Conservation (phyloP, 2,329 filamentous ascomycete genomes). For the Colletotrichum paranaense region DNA sequence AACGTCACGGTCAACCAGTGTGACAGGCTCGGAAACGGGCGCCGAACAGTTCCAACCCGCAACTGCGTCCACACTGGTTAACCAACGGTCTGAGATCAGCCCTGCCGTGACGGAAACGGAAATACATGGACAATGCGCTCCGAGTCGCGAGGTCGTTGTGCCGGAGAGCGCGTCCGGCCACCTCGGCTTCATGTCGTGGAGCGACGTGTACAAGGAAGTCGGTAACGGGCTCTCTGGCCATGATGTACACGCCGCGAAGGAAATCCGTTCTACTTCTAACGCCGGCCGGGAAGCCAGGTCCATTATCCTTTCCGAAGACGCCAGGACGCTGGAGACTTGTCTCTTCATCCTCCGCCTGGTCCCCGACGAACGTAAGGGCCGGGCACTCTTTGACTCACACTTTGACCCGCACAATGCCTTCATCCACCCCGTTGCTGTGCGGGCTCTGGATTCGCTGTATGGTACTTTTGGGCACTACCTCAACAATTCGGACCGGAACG, state of each 20-base stretch:
- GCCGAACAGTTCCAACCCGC: neutral
- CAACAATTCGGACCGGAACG: slow-evolving; percentile 34
- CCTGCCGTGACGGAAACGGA: neutral
- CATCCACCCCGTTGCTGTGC: slow-evolving; percentile 27
- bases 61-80: neutral
- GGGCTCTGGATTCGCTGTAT: slow-evolving; percentile 36
- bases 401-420: slow-evolving; percentile 38
- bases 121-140: neutral
- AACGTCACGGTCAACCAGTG: neutral
- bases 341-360: slow-evolving; percentile 51
- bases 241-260: neutral
- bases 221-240: slow-evolving; percentile 46
- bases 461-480: slow-evolving; percentile 37
- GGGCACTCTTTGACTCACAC: slow-evolving; percentile 30
- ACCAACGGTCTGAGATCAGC: neutral
- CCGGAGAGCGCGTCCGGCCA: slow-evolving; percentile 45
- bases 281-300: slow-evolving; percentile 44
- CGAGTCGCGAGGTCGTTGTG: neutral
- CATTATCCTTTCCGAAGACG: neutral
- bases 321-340: slow-evolving; percentile 47
- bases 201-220: slow-evolving; percentile 55
- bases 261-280: slow-evolving; percentile 28
- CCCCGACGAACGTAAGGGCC: slow-evolving; percentile 37
- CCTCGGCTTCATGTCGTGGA: slow-evolving; percentile 57
- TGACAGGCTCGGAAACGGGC: neutral